Base-by-base conservation (phyloP, 805 yeast genomes). In the Blastobotrys attinorum region DNA sequence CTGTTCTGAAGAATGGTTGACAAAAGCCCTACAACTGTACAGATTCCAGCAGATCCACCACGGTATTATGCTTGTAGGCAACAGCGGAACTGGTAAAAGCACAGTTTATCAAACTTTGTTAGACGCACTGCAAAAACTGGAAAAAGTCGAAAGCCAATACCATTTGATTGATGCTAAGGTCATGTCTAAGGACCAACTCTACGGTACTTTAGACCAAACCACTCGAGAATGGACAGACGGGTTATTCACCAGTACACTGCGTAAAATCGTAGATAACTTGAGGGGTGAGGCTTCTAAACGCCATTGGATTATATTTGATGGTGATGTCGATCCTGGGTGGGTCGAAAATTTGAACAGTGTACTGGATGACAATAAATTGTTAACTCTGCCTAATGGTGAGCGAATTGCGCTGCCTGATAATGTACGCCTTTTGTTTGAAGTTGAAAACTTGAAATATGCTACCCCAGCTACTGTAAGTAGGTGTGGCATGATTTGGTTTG, bases 181-280 rank as follows among this genome's bases (percentile, higher is more conserved):
- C 0, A 49, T 85, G 45, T 60, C 76, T 0, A 90, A 89, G 54
- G 76, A 71, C 2, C 65, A 69, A 0, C 61, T 90, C 1, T 85
- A 74, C 58, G 97, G 97, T 1, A 52, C 62, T 2, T 59, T 89
- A 29, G 95, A 89, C 51, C 61, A 72, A 1, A 71, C 85, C 0
- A 88, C 97, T 0, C 65, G 95, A 23, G 97, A 90, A 42, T 90
- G 97, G 97, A 75, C 73, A 1, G 97, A 90, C 62, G 97, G 97
- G 4, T 56, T 89, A 7, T 72, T 89, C 41, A 84, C 95, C 0
- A 60, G 75, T 7, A 70, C 81, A 5, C 54, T 90, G 35, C 66
- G 97, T 49, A 69, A 66, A 41, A 71, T 82, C 0, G 58, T 58
- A 22, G 73, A 70, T 2, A 79, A 79, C 48, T 51, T 73, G 13